phyloP scores from a whole-genome alignment of 495 filamentous ascomycete genomes.

The Trichodelitschia bisporula region DNA sequence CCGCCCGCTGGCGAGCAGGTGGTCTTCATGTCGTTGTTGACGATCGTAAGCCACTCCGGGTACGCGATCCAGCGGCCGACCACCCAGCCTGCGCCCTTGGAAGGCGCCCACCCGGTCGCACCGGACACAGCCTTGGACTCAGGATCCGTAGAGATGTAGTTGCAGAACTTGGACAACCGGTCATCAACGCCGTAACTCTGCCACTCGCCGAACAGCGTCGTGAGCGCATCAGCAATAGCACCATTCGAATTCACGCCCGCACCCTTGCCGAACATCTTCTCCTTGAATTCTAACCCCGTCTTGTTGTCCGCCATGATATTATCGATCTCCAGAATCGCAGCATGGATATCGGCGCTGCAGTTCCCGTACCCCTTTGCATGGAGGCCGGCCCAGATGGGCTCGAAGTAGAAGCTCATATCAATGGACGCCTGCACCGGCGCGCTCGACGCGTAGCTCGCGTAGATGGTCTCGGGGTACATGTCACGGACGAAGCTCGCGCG shows the following conservation, averaged over 20 bases:
- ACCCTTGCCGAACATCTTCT: conserved; percentile 24
- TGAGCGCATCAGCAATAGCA: conserved; percentile 22
- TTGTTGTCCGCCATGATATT: conserved; percentile 14
- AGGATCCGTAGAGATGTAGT: conserved; percentile 19
- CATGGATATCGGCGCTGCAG: conserved; percentile 28
- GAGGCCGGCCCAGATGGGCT: conserved; percentile 29
- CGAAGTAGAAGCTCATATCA: conserved; percentile 32
- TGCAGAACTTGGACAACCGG: conserved; percentile 21
- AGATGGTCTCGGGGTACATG: conserved; percentile 32
- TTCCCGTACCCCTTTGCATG: conserved; percentile 23
- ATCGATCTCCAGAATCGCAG: conserved; percentile 28
- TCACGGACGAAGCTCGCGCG: conserved; percentile 28
- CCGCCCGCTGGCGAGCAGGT: conserved; percentile 15
- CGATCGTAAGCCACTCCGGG: conserved; percentile 17
- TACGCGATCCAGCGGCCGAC: conserved; percentile 24
- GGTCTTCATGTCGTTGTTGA: conserved; percentile 19
- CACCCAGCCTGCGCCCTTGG: conserved; percentile 18
- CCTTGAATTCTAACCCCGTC: conserved; percentile 20
- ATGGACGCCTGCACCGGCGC: conserved; percentile 28
- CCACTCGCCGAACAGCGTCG: conserved; percentile 19
- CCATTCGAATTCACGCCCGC: conserved; percentile 25
- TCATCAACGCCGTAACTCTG: conserved; percentile 25
- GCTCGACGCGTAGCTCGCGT: conserved; percentile 27
- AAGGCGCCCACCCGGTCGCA: conserved; percentile 17
- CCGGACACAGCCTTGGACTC: conserved; percentile 7